A percentile compares a stretch with the other conserved stretches of the same genome.
Conservation (phyloP, 768 basidiomycete genomes). For the Coprinopsis strossmayeri region DNA sequence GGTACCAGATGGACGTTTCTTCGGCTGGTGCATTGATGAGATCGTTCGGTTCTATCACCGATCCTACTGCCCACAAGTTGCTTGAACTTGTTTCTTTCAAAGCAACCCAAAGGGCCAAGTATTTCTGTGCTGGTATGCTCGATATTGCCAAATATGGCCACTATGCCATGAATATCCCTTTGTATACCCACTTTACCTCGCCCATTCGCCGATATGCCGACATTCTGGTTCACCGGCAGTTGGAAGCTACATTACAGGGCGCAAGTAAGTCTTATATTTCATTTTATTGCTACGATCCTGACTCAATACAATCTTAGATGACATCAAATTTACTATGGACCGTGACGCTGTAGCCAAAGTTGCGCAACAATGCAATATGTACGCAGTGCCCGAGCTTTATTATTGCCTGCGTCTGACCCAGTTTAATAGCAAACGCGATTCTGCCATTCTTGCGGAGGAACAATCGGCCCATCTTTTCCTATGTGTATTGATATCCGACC, state of each 20-base stretch:
- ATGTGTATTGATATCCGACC: slow-evolving; percentile 88
- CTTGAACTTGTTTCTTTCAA: slow-evolving; percentile 82
- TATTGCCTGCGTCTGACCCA: slow-evolving; percentile 1
- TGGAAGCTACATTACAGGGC: slow-evolving; percentile 80
- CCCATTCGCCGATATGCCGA: slow-evolving; percentile 94
- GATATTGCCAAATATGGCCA: slow-evolving; percentile 98
- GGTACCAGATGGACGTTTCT: slow-evolving; percentile 74
- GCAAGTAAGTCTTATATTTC: slow-evolving; percentile 29
- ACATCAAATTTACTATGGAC: slow-evolving; percentile 93
- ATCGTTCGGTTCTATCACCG: slow-evolving; percentile 69
- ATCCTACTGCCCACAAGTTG: slow-evolving; percentile 70
- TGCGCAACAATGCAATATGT: slow-evolving; percentile 98
- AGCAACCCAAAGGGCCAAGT: slow-evolving; percentile 92
- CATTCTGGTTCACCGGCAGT: slow-evolving; percentile 91
- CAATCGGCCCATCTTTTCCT: slow-evolving; percentile 95
- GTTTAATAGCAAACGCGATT: slow-evolving; percentile 71
- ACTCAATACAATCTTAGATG: slow-evolving; percentile 31
- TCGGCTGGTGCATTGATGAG: slow-evolving; percentile 78
- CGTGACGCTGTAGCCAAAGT: slow-evolving; percentile 96
- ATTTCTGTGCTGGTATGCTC: slow-evolving; percentile 98
- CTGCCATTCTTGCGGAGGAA: slow-evolving; percentile 88
- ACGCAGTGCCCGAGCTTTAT: slow-evolving; percentile 20
- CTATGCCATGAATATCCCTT: slow-evolving; percentile 82
- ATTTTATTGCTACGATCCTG: background rate
- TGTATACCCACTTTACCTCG: slow-evolving; percentile 92